Conservation (phyloP, 2,329 filamentous ascomycete species). For the Fusarium mundagurra region DNA sequence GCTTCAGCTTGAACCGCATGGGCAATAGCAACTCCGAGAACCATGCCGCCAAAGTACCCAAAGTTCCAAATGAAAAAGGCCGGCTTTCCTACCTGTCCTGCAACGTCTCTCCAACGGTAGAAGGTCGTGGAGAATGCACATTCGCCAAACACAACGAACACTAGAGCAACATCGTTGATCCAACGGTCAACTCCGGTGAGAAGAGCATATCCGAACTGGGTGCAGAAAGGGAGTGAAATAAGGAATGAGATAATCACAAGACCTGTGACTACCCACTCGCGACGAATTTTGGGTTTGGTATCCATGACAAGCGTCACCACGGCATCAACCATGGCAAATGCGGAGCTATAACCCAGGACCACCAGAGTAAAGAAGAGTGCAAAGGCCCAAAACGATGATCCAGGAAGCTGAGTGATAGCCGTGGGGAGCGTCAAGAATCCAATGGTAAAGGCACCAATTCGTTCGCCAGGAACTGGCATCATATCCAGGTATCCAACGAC, state of each 20-base stretch:
- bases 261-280: slow-evolving; percentile 58
- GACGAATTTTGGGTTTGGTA: slow-evolving; percentile 50
- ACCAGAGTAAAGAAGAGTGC: slow-evolving; percentile 67
- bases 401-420: slow-evolving; percentile 66
- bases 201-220: slow-evolving; percentile 66
- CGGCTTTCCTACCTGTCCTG: slow-evolving; percentile 54
- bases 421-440: slow-evolving; percentile 68
- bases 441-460: slow-evolving; percentile 64
- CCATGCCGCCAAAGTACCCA: slow-evolving; percentile 63
- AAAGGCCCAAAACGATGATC: slow-evolving; percentile 67
- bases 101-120: slow-evolving; percentile 61
- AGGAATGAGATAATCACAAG: slow-evolving; percentile 62
- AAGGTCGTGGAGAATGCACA: slow-evolving; percentile 62
- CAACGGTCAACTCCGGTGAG: slow-evolving; percentile 64
- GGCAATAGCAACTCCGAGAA: slow-evolving; percentile 61
- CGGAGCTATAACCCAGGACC: slow-evolving; percentile 66
- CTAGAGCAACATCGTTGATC: slow-evolving; percentile 64
- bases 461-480: slow-evolving; percentile 49
- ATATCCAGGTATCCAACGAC: slow-evolving; percentile 60
- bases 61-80: slow-evolving; percentile 58
- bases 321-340: slow-evolving; percentile 68
- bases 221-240: slow-evolving; percentile 65
- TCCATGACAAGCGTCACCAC: slow-evolving; percentile 64
- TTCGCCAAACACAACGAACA: slow-evolving; percentile 65
- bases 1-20: slow-evolving; percentile 56